These are phyloP conservation scores for Turnera subulata DNA, from an alignment of 345 rosid genomes.

Conservation along the genomic window DNA sequence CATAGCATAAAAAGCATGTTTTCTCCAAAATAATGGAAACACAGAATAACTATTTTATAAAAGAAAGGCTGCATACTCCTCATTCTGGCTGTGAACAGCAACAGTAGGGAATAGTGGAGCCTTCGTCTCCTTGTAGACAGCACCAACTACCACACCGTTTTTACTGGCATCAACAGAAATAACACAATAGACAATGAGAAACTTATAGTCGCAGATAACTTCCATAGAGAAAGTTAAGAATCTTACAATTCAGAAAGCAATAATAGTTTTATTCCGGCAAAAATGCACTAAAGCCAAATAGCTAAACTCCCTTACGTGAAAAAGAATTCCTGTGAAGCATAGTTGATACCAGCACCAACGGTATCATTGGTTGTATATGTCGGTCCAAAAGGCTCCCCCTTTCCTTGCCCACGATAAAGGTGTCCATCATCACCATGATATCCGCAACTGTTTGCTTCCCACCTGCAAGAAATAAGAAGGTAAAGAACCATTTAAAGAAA, in stretches of 20 bases:
- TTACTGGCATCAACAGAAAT: slow-evolving; percentile 51
- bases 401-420: slow-evolving; percentile 69
- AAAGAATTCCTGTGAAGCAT: slow-evolving; percentile 76
- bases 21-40: background rate
- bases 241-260: background rate
- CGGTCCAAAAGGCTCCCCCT: slow-evolving; percentile 81
- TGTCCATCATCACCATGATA: slow-evolving; percentile 96
- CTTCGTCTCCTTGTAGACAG: slow-evolving; percentile 58
- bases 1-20: background rate
- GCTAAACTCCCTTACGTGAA: slow-evolving; percentile 71
- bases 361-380: slow-evolving; percentile 69
- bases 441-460: slow-evolving; percentile 96
- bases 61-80: slow-evolving; percentile 64
- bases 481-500: too few species aligned
- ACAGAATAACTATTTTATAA: background rate
- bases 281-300: too few species aligned
- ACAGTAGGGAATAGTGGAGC: slow-evolving; percentile 80
- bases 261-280: background rate
- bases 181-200: slow-evolving; percentile 12
- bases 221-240: background rate
- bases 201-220: slow-evolving; percentile 13
- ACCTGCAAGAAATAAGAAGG: slow-evolving; percentile 44
- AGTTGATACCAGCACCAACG: slow-evolving; percentile 93
- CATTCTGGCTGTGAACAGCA: slow-evolving; percentile 93
- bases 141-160: slow-evolving; percentile 69